These are phyloP conservation scores for Perkinsus chesapeaki DNA, from an alignment of 169 alveolate species.

Conservation along the genomic window DNA sequence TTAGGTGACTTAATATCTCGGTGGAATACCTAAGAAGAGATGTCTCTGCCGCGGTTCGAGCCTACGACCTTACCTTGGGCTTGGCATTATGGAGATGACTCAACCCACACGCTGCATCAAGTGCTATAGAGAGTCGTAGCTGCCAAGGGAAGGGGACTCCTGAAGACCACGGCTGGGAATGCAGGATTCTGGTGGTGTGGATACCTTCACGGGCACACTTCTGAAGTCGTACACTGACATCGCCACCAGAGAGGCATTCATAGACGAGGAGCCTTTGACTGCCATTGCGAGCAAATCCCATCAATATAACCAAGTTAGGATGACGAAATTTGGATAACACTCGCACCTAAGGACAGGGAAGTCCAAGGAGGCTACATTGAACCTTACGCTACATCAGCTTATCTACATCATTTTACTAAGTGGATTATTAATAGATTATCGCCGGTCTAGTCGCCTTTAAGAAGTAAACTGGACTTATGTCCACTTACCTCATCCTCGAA, in stretches of 20 bases:
- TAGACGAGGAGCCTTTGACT: constrained; percentile 20
- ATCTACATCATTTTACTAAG: too few species aligned
- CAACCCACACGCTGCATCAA: constrained; percentile 31
- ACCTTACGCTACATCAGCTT: too few species aligned
- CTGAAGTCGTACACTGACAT: constrained; percentile 16
- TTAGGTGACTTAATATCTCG: constrained; percentile 70
- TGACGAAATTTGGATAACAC: constrained; percentile 43
- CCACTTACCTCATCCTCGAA: constrained; percentile 29
- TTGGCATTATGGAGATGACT: constrained; percentile 20
- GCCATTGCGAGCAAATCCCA: constrained; percentile 31
- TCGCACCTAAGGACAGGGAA: neutral
- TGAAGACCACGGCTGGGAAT: neutral
- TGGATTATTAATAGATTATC: too few species aligned
- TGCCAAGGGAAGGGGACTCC: constrained; percentile 6
- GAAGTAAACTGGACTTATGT: too few species aligned
- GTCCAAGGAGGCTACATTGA: neutral
- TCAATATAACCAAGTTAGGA: constrained; percentile 26
- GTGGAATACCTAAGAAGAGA: constrained; percentile 28
- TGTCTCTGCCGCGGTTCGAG: neutral
- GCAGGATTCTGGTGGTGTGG: neutral
- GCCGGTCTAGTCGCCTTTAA: too few species aligned
- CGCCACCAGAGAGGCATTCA: constrained; percentile 23
- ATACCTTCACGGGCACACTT: constrained; percentile 8
- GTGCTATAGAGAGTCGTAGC: constrained; percentile 24
- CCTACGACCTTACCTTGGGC: neutral